Evolutionary conservation across 1,139 yeast species (phyloP).

Genomic region (Geotrichum citri-aurantii): DNA sequence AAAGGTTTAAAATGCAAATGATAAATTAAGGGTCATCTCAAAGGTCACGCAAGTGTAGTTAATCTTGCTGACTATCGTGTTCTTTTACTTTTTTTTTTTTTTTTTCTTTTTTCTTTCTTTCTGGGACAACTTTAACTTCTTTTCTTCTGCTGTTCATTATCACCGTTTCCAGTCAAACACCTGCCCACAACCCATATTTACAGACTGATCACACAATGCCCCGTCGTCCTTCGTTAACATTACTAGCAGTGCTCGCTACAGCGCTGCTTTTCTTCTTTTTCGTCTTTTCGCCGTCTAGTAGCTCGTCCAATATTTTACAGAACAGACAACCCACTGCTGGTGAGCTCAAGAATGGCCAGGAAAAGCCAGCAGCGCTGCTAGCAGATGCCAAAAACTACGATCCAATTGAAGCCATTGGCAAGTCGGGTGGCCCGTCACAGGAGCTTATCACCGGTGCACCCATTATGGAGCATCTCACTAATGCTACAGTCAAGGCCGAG

Average conservation of each 20-base stretch:
- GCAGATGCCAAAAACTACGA: slow-evolving; percentile 21
- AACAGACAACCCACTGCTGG: slow-evolving; percentile 13
- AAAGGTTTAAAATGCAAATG: not conserved
- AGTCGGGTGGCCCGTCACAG: slow-evolving; percentile 18
- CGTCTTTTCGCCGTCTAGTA: slow-evolving; percentile 19
- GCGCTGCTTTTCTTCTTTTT: slow-evolving; percentile 24
- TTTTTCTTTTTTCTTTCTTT: not conserved
- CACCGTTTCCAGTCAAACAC: not conserved
- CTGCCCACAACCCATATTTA: not conserved
- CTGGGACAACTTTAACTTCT: not conserved
- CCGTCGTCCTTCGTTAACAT: slow-evolving; percentile 26
- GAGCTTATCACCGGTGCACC: slow-evolving; percentile 38
- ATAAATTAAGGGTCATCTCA: not conserved
- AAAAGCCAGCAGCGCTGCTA: slow-evolving; percentile 13
- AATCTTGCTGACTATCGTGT: not conserved
- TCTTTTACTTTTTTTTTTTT: not conserved
- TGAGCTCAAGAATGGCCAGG: slow-evolving; percentile 5
- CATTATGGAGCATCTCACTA: slow-evolving; percentile 86
- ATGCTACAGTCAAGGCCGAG: slow-evolving; percentile 56
- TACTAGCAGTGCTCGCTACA: slow-evolving; percentile 24
- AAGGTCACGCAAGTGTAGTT: not conserved
- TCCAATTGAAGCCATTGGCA: slow-evolving; percentile 20
- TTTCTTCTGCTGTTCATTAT: not conserved
- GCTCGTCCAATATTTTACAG: slow-evolving; percentile 11
- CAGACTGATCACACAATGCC: slow-evolving; percentile 17